Percentiles rank a stretch among this genome's conserved stretches.
phyloP scores from a whole-genome alignment of 225 moss, liverwort and hornwort species.

The Ulota crispa region DNA sequence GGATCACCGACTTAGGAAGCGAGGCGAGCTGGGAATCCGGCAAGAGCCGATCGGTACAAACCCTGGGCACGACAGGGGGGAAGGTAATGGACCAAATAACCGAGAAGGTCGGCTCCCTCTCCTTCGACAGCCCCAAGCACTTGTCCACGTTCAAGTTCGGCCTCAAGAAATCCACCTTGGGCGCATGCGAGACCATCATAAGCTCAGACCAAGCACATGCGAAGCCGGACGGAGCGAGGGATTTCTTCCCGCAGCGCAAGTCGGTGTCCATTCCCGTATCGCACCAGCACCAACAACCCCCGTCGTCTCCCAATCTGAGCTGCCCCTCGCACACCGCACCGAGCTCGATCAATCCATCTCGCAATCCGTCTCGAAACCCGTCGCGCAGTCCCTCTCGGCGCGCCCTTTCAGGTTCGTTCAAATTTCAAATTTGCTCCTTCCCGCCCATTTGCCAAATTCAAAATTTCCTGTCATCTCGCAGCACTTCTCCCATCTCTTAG shows the following conservation, averaged over 20 bases:
- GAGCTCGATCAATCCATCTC: slow-evolving; percentile 24
- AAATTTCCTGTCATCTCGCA: not conserved
- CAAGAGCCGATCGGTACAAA: slow-evolving; percentile 48
- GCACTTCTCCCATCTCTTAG: not conserved
- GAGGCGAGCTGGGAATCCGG: slow-evolving; percentile 58
- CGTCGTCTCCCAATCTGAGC: slow-evolving; percentile 20
- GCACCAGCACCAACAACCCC: not conserved
- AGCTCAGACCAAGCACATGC: slow-evolving; percentile 33
- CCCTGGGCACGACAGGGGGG: slow-evolving; percentile 39
- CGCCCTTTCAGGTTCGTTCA: slow-evolving; percentile 5
- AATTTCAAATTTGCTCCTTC: not conserved
- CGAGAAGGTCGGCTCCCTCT: slow-evolving; percentile 50
- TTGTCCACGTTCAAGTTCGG: slow-evolving; percentile 66
- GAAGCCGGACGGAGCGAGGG: not conserved
- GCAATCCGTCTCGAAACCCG: slow-evolving; percentile 27
- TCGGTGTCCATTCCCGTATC: slow-evolving; percentile 24
- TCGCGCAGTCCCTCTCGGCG: slow-evolving; percentile 33
- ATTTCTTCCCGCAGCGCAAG: slow-evolving; percentile 24
- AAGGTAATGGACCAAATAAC: slow-evolving; percentile 63
- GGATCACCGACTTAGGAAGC: slow-evolving; percentile 42
- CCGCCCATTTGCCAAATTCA: not conserved
- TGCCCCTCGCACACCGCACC: slow-evolving; percentile 48
- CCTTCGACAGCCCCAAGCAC: slow-evolving; percentile 52
- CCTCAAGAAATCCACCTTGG: slow-evolving; percentile 50
- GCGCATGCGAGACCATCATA: slow-evolving; percentile 47